Percentiles rank a stretch among this genome's conserved stretches.
Conservation (phyloP, 2,329 filamentous ascomycete species). For the Blumeriella jaapii region DNA sequence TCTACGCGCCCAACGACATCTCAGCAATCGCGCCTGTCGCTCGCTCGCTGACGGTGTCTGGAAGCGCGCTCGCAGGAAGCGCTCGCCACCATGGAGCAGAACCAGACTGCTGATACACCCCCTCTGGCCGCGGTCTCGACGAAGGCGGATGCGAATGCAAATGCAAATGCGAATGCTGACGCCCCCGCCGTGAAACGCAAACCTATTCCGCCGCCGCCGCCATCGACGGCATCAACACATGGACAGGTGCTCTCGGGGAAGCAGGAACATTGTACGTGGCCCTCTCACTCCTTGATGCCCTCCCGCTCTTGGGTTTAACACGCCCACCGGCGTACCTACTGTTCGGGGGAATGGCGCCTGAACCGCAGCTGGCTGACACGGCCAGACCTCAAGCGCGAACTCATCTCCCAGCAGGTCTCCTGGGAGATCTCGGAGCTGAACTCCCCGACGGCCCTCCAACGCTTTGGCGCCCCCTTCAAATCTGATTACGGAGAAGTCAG, state of each 20-base stretch:
- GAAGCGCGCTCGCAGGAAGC: too few species aligned
- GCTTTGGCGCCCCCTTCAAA: slow-evolving; percentile 91
- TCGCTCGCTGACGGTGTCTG: too few species aligned
- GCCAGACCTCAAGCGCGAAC: slow-evolving; percentile 86
- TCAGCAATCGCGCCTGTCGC: too few species aligned
- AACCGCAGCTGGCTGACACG: too few species aligned
- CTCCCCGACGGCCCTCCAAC: slow-evolving; percentile 83
- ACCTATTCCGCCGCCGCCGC: too few species aligned
- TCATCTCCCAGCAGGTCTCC: slow-evolving; percentile 80
- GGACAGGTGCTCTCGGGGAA: slow-evolving; percentile 64
- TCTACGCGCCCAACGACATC: too few species aligned
- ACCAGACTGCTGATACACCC: too few species aligned
- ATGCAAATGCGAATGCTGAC: slow-evolving; percentile 13
- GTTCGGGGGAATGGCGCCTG: slow-evolving; percentile 7
- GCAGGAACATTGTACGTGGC: slow-evolving; percentile 96
- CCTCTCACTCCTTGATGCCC: slow-evolving; percentile 2
- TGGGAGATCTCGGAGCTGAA: slow-evolving; percentile 89
- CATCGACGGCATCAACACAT: slow-evolving; percentile 6
- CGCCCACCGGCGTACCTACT: too few species aligned
- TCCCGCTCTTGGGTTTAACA: too few species aligned
- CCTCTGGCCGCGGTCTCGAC: too few species aligned
- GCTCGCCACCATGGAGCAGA: too few species aligned
- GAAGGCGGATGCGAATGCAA: too few species aligned
- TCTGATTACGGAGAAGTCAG: slow-evolving; percentile 88
- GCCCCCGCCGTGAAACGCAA: slow-evolving; percentile 1